These are phyloP conservation scores for Polychaeton citri DNA, from an alignment of 2,329 filamentous ascomycete genomes.

Conservation along the genomic window DNA sequence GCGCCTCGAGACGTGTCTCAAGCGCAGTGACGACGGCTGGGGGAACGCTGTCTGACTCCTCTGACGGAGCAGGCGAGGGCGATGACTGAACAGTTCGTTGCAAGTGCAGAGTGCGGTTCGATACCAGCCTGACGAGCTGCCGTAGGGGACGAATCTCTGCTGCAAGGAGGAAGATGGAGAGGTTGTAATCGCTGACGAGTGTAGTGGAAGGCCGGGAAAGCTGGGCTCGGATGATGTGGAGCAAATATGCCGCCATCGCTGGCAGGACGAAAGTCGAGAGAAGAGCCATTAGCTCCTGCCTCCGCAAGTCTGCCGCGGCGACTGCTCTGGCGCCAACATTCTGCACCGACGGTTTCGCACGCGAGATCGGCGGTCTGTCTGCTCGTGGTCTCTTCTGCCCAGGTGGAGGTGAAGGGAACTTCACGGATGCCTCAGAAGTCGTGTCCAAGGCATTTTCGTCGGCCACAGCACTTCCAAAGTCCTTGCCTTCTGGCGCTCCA, in stretches of 20 bases:
- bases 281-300: slow-evolving; percentile 63
- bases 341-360: not conserved
- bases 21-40: slow-evolving; percentile 1
- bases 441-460: not conserved
- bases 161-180: slow-evolving; percentile 78
- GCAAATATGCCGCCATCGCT: slow-evolving; percentile 63
- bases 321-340: slow-evolving; percentile 11
- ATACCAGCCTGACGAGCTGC: slow-evolving; percentile 69
- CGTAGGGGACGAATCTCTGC: slow-evolving; percentile 74
- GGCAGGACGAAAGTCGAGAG: slow-evolving; percentile 69
- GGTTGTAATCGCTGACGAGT: slow-evolving; percentile 81
- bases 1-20: slow-evolving; percentile 13
- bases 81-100: slow-evolving; percentile 50
- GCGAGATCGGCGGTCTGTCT: not conserved
- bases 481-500: slow-evolving; percentile 1
- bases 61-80: slow-evolving; percentile 7
- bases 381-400: not conserved
- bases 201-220: slow-evolving; percentile 74
- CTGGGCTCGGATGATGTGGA: slow-evolving; percentile 69
- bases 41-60: slow-evolving; percentile 17
- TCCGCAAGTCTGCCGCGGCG: slow-evolving; percentile 51
- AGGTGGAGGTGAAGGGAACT: not conserved
- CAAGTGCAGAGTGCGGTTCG: slow-evolving; percentile 65
- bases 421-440: slow-evolving; percentile 1
- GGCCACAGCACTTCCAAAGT: slow-evolving; percentile 1